These are phyloP conservation scores for Conringia planisiliqua DNA, from an alignment of 345 rosid genomes.

Conservation along the genomic window DNA sequence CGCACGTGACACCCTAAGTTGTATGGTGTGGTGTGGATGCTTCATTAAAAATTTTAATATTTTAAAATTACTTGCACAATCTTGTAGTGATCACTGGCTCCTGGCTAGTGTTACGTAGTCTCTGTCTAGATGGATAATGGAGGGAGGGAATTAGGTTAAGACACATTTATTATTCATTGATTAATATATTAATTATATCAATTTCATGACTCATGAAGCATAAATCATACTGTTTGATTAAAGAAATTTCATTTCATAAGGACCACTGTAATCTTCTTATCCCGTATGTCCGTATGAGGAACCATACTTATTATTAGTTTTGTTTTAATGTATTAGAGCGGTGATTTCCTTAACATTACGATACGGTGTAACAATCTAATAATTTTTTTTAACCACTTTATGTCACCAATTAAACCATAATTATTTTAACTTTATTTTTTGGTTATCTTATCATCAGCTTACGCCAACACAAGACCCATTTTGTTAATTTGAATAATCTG, in stretches of 20 bases:
- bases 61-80: neutral
- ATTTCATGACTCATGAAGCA: neutral
- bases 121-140: neutral
- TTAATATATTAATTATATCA: neutral
- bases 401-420: neutral
- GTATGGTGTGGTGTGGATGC: neutral
- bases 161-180: neutral
- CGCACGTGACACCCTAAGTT: constrained; percentile 24
- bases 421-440: neutral
- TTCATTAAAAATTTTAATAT: neutral
- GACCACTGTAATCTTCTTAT: neutral
- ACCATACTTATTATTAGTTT: neutral
- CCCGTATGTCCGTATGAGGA: neutral
- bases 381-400: no score
- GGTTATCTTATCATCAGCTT: neutral
- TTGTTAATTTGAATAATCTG: neutral
- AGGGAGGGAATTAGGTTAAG: neutral
- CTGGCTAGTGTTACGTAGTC: neutral
- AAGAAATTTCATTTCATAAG: neutral
- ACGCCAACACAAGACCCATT: neutral
- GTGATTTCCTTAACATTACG: no score
- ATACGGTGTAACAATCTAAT: no score
- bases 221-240: neutral
- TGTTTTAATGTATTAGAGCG: no score
- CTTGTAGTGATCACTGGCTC: neutral